Evolutionary conservation across 768 basidiomycete genomes (phyloP).

Genomic region (Xerocomus spinulosus): DNA sequence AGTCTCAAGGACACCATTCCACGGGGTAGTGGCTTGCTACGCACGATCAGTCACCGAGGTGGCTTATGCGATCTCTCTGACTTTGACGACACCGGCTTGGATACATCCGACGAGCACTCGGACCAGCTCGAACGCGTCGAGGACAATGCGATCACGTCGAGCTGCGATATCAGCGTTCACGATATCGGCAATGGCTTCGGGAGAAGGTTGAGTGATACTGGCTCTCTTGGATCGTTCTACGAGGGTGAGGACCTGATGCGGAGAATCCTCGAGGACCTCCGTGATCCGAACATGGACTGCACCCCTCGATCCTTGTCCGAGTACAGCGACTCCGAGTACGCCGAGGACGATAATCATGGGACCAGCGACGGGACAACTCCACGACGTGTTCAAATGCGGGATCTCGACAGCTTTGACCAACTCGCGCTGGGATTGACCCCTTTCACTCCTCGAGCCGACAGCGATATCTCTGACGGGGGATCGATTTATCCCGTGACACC

Average conservation of each 20-base stretch:
- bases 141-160: neutral
- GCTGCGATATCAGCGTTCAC: neutral
- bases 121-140: neutral
- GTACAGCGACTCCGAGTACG: slow-evolving; percentile 1
- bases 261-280: slow-evolving; percentile 12
- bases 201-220: neutral
- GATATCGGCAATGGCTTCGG: neutral
- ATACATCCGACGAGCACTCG: neutral
- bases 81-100: neutral
- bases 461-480: slow-evolving; percentile 4
- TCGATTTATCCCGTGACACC: slow-evolving; percentile 6
- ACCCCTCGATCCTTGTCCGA: slow-evolving; percentile 2
- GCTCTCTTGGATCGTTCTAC: neutral
- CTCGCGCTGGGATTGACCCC: neutral
- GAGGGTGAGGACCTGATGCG: slow-evolving; percentile 10
- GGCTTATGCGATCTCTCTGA: neutral
- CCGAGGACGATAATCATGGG: neutral
- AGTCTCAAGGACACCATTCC: neutral
- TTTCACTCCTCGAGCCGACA: neutral
- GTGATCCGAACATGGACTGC: slow-evolving; percentile 10
- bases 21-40: neutral
- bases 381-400: too few species aligned
- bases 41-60: neutral
- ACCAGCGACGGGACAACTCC: neutral
- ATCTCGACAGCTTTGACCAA: neutral